Evolutionary conservation across 2,329 filamentous ascomycete species (phyloP).

Genomic region (Colletotrichum orchidophilum): DNA sequence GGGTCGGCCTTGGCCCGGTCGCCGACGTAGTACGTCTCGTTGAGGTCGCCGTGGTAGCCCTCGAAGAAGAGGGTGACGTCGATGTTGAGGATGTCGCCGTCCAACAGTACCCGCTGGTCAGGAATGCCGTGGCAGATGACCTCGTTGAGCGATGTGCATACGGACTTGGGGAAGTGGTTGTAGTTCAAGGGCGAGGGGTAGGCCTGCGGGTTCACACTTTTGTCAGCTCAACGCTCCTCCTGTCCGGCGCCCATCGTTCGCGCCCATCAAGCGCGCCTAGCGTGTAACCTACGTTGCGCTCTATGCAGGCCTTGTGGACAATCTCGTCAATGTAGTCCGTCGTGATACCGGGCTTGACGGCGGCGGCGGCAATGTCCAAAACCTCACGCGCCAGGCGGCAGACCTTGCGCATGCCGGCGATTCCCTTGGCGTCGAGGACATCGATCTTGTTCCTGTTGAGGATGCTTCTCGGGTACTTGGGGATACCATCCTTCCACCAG

Average conservation of each 20-base stretch:
- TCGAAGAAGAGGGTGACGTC: constrained; percentile 95
- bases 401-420: constrained; percentile 92
- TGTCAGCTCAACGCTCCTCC: background rate
- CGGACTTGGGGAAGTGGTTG: constrained; percentile 95
- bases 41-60: constrained; percentile 95
- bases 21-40: constrained; percentile 98
- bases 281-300: constrained; percentile 77
- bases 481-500: constrained; percentile 86
- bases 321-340: constrained; percentile 96
- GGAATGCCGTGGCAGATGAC: constrained; percentile 99
- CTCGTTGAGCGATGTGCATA: constrained; percentile 96
- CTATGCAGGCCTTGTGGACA: constrained; percentile 93
- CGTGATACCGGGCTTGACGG: constrained; percentile 87
- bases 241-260: background rate
- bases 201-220: constrained; percentile 62
- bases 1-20: constrained; percentile 85
- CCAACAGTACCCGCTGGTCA: constrained; percentile 84
- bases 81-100: constrained; percentile 97
- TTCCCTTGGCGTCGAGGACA: constrained; percentile 80
- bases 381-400: constrained; percentile 90
- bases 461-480: constrained; percentile 67
- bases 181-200: constrained; percentile 97
- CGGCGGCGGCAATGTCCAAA: constrained; percentile 88
- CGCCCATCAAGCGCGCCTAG: background rate
- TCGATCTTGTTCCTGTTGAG: constrained; percentile 82